Conservation (phyloP, 2,329 filamentous ascomycete genomes). For the Meredithiella fracta region DNA sequence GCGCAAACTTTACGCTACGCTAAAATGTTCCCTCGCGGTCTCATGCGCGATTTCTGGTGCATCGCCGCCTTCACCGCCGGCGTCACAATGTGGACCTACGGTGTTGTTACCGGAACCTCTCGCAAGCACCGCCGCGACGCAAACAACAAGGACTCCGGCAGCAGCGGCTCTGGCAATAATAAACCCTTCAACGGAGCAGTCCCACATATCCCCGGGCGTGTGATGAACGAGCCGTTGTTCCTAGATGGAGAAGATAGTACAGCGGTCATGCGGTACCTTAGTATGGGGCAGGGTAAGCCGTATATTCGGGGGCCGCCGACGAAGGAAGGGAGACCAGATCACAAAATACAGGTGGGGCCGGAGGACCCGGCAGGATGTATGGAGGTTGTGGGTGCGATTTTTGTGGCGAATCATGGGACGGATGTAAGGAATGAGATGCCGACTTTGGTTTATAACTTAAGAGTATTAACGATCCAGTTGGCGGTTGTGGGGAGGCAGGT, state of each 20-base stretch:
- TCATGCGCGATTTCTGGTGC: constrained; percentile 49
- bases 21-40: constrained; percentile 33
- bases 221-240: constrained; percentile 27
- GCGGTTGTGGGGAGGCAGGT: constrained; percentile 28
- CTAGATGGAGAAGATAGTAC: constrained; percentile 40
- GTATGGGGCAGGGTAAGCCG: constrained; percentile 36
- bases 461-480: constrained; percentile 45
- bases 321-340: not conserved
- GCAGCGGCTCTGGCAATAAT: constrained; percentile 19
- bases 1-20: constrained; percentile 49
- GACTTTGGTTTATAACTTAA: constrained; percentile 51
- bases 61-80: constrained; percentile 53
- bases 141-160: constrained; percentile 24
- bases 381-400: constrained; percentile 38
- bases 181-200: constrained; percentile 11
- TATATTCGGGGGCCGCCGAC: constrained; percentile 25
- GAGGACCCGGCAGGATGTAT: constrained; percentile 43
- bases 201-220: constrained; percentile 19
- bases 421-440: constrained; percentile 30
- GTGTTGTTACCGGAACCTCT: constrained; percentile 32
- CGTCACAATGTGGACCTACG: constrained; percentile 53
- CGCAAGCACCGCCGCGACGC: constrained; percentile 28
- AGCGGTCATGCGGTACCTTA: constrained; percentile 39
- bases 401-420: constrained; percentile 34
- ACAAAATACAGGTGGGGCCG: constrained; percentile 26